Base-by-base conservation (phyloP, 176 grass and related monocot species). In the Cenchrus fungigraminus region DNA sequence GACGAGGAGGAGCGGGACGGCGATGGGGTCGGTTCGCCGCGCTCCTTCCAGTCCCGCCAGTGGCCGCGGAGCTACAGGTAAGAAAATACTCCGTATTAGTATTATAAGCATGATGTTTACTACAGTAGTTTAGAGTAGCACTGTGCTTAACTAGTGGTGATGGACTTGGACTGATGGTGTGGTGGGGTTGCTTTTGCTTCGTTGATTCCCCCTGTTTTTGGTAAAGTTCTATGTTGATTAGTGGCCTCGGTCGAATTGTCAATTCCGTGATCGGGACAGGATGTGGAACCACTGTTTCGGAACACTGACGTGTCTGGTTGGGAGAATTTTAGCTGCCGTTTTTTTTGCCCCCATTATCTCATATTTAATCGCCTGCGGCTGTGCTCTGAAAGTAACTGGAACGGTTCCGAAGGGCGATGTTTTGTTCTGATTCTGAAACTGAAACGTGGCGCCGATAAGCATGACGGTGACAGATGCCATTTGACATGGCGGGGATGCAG, bases 1-100 rank as follows among this genome's bases (percentile, higher is more conserved):
- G 80, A 32, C 0, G 84, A 25, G 17, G 86, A 73, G 25, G 25
- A 25, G 25, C 25, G 25, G 25, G 25, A 25, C 5, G 77, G 74
- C 6, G 79, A 71, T 10, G 91, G 80, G 20, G 71, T 79, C 54
- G 90, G 87, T 0, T 80, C 71, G 14, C 58, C 88, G 22, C 82
- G 78, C 83, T 75, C 92, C 28, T 94, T 97, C 83, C 51, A 83
- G 61, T 94, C 95, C 2, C 83, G 45, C 12, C 80, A 94, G 56
- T 94, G 95, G 95, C 95, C 95, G 43, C 90, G 84, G 83, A 97
- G 92, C 65, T 97, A 94, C 87, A 77, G 87, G 94, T 97, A 65
- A 16, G 6, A 47, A 19, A 9, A 43, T 59, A 25, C 25, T 25
- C 25, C 25, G 25, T 50, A 3, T 8, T 73, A 58, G 37, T 3